Evolutionary conservation across 148 eudicot genomes (phyloP).

Genomic region (Amaranthus cruentus): DNA sequence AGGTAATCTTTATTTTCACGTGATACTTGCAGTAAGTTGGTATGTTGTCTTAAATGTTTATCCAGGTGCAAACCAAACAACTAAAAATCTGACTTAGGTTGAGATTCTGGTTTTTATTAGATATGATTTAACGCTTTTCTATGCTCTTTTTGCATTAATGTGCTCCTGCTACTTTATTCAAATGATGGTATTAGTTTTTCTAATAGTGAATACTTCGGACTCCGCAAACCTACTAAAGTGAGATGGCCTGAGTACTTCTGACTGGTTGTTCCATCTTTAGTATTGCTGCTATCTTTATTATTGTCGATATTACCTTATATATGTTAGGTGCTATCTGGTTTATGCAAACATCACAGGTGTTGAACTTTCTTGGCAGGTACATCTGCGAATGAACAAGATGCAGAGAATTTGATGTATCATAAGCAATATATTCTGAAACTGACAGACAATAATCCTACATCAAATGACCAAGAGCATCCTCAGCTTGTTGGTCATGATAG

Average conservation of each 20-base stretch:
- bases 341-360: conserved; percentile 10
- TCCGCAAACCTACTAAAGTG: neutral
- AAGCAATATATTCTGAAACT: conserved; percentile 39
- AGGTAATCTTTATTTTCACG: conserved; percentile 45
- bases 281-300: neutral
- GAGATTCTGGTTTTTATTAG: neutral
- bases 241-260: neutral
- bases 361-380: conserved; percentile 27
- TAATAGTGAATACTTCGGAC: neutral
- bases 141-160: neutral
- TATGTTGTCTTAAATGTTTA: neutral
- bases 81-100: no score
- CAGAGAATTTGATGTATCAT: conserved; percentile 32
- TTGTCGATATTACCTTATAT: neutral
- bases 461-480: conserved; percentile 35
- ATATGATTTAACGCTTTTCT: neutral
- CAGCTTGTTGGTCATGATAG: conserved; percentile 38
- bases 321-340: neutral
- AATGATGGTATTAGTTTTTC: neutral
- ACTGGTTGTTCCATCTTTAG: neutral
- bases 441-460: conserved; percentile 24
- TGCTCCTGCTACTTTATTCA: neutral
- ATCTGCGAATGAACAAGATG: conserved; percentile 38
- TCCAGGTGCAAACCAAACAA: neutral
- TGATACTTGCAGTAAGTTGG: neutral